Percentiles rank a stretch among this genome's conserved stretches.
phyloP scores from a whole-genome alignment of 108 stramenopile species.

The Asterionellopsis glacialis region DNA sequence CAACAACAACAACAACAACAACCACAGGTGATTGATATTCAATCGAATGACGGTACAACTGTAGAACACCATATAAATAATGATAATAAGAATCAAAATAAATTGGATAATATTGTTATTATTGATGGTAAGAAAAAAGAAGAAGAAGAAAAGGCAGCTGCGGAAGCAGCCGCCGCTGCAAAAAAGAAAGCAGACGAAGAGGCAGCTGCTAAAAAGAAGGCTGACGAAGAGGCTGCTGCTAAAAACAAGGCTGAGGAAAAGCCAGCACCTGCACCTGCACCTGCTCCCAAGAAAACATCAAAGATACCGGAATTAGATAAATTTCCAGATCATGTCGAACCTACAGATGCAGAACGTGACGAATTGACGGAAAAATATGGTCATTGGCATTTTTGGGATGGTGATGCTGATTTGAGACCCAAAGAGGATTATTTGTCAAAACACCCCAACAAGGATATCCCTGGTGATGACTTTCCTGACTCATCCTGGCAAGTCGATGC shows the following conservation, averaged over 20 bases:
- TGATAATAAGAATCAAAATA: too few species aligned
- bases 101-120: too few species aligned
- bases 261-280: slow-evolving; percentile 1
- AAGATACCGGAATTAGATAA: neutral
- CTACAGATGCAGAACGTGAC: slow-evolving; percentile 7
- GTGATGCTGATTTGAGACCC: slow-evolving; percentile 66
- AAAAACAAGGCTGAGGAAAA: neutral
- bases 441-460: slow-evolving; percentile 56
- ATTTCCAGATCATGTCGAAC: neutral
- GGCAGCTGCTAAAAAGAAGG: too few species aligned
- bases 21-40: too few species aligned
- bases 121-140: too few species aligned
- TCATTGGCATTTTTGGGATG: slow-evolving; percentile 77
- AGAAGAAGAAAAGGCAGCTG: too few species aligned
- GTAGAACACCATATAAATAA: too few species aligned
- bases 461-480: slow-evolving; percentile 64
- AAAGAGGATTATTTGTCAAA: slow-evolving; percentile 43
- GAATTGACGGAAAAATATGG: slow-evolving; percentile 34
- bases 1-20: too few species aligned
- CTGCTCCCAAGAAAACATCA: neutral
- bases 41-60: too few species aligned
- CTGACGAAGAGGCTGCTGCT: too few species aligned
- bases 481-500: slow-evolving; percentile 85
- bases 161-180: too few species aligned
- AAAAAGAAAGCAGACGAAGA: too few species aligned